A percentile compares a stretch with the other conserved stretches of the same genome.
Evolutionary conservation across 2,329 filamentous ascomycete species (phyloP).

Genomic region (Cladophialophora yegresii): DNA sequence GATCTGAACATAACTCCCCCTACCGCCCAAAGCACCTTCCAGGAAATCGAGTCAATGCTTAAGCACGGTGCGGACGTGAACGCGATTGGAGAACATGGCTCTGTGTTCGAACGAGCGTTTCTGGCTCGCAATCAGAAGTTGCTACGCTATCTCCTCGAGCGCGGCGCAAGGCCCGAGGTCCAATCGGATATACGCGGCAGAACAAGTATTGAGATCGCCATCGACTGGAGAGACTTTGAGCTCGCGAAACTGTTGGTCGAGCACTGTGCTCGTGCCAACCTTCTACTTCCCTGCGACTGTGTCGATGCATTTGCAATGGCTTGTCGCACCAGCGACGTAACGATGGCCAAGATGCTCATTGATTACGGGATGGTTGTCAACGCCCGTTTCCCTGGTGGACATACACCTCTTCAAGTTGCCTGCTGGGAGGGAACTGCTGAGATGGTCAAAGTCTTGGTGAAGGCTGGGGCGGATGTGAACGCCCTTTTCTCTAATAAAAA

Average conservation of each 20-base stretch:
- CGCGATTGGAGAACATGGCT: not conserved
- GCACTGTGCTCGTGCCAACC: not conserved
- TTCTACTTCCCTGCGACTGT: not conserved
- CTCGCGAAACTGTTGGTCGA: not conserved
- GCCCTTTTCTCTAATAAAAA: not conserved
- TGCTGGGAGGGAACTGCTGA: slow-evolving; percentile 30
- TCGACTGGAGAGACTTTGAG: not conserved
- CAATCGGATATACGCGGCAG: not conserved
- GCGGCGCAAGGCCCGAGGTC: not conserved
- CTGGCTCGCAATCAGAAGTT: not conserved
- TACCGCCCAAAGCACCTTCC: not conserved
- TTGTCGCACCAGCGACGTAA: not conserved
- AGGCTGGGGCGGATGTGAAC: slow-evolving; percentile 32
- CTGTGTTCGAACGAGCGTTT: not conserved
- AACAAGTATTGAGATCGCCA: not conserved
- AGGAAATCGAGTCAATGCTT: not conserved
- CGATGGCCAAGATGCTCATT: not conserved
- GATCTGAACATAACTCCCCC: not conserved
- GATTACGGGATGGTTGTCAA: slow-evolving; percentile 17
- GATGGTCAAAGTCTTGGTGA: slow-evolving; percentile 26
- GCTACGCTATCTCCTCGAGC: not conserved
- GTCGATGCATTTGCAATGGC: not conserved
- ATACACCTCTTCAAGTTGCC: slow-evolving; percentile 26
- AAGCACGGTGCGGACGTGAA: slow-evolving; percentile 13
- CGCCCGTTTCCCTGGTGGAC: not conserved